Percentiles rank a stretch among this genome's conserved stretches.
phyloP scores from a whole-genome alignment of 768 basidiomycete genomes.

The Lenzites betulinus region DNA sequence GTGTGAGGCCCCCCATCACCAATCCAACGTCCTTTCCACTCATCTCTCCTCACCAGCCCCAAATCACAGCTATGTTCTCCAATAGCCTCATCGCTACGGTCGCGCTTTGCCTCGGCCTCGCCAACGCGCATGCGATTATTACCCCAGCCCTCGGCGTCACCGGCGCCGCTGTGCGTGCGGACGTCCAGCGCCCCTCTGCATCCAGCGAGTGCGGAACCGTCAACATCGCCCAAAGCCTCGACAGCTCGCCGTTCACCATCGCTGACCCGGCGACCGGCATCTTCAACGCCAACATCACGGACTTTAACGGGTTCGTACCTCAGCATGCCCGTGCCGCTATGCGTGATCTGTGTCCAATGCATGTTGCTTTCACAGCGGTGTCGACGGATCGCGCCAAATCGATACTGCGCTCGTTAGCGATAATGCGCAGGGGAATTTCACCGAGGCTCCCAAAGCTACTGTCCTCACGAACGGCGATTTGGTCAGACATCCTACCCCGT shows the following conservation, averaged over 20 bases:
- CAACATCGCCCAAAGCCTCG: slow-evolving; percentile 41
- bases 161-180: slow-evolving; percentile 25
- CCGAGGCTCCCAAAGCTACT: slow-evolving; percentile 39
- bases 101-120: slow-evolving; percentile 36
- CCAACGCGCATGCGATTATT: slow-evolving; percentile 44
- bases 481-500: slow-evolving; percentile 33
- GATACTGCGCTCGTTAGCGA: slow-evolving; percentile 41
- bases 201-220: slow-evolving; percentile 43
- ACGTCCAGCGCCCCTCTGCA: slow-evolving; percentile 33
- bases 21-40: background rate
- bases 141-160: slow-evolving; percentile 42
- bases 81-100: slow-evolving; percentile 29
- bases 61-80: slow-evolving; percentile 17
- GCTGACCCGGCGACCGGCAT: slow-evolving; percentile 38
- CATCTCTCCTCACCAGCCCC: background rate
- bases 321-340: background rate
- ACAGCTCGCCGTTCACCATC: slow-evolving; percentile 32
- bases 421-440: slow-evolving; percentile 35
- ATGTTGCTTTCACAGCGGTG: slow-evolving; percentile 33
- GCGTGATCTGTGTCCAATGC: no score
- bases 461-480: slow-evolving; percentile 43
- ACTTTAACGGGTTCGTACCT: slow-evolving; percentile 47
- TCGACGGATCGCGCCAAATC: slow-evolving; percentile 50
- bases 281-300: slow-evolving; percentile 41
- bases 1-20: background rate